Conservation (phyloP, 352 stramenopile genomes). For the Globisporangium yorkense region DNA sequence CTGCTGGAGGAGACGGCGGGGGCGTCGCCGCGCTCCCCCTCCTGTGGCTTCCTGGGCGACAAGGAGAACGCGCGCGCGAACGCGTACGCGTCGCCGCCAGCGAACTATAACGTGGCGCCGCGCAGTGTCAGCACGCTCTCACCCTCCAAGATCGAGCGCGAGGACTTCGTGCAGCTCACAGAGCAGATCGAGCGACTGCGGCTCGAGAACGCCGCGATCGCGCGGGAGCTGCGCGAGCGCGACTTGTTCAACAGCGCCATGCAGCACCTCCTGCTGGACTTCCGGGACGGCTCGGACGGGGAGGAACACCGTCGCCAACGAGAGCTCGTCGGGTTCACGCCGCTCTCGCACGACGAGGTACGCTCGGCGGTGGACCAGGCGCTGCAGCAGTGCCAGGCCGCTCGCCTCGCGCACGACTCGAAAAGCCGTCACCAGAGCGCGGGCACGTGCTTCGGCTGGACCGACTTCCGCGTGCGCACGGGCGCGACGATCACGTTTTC, state of each 20-base stretch:
- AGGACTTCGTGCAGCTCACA: conserved; percentile 37
- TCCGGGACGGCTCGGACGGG: conserved; percentile 15
- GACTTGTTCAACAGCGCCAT: conserved; percentile 45
- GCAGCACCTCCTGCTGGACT: conserved; percentile 51
- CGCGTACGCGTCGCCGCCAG: conserved; percentile 3
- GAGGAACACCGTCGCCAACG: conserved; percentile 10
- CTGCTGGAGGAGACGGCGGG: conserved; percentile 13
- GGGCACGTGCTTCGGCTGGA: conserved; percentile 40
- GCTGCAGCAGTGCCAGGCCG: conserved; percentile 25
- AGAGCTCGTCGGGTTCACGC: conserved; percentile 24
- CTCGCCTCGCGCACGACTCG: conserved; percentile 24
- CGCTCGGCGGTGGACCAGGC: conserved; percentile 19
- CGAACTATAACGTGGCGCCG: not conserved
- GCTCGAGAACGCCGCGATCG: conserved; percentile 36
- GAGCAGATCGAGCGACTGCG: conserved; percentile 43
- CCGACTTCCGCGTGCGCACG: conserved; percentile 29
- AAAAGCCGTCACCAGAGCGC: conserved; percentile 25
- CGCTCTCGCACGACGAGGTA: conserved; percentile 30
- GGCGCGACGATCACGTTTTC: conserved; percentile 44
- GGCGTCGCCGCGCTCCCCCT: not conserved
- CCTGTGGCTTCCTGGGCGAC: not conserved
- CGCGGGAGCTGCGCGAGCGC: conserved; percentile 26
- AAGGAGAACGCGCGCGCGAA: too few relatives aligned
- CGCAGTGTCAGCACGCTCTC: too few relatives aligned
- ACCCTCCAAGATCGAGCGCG: conserved; percentile 6